Evolutionary conservation across 805 yeast species (phyloP).

Genomic region (Zygoascus ofunaensis): DNA sequence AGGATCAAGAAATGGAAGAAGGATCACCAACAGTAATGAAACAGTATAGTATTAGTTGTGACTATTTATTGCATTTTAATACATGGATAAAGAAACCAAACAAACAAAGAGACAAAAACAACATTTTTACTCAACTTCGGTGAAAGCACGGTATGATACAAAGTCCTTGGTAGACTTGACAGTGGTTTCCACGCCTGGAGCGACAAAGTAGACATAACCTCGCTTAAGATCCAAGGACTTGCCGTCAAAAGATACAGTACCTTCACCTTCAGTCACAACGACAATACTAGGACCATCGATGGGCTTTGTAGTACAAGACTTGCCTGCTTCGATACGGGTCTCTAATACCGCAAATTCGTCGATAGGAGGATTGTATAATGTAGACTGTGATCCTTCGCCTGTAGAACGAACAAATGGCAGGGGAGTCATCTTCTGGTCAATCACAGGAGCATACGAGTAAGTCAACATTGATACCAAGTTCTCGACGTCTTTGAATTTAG

Average conservation of each 20-base stretch:
- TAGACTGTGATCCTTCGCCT: conserved; percentile 24
- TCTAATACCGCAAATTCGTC: conserved; percentile 93
- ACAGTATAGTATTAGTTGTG: too few species aligned
- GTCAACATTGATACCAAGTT: conserved; percentile 87
- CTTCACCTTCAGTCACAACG: conserved; percentile 75
- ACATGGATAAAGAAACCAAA: too few species aligned
- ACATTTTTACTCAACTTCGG: conserved; percentile 17
- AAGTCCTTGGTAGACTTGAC: conserved; percentile 37
- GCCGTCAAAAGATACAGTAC: conserved; percentile 38
- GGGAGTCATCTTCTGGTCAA: conserved; percentile 83
- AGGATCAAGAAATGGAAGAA: conserved; percentile 66
- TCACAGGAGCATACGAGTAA: conserved; percentile 79
- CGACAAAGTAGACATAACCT: conserved; percentile 80
- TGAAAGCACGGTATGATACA: conserved; percentile 81
- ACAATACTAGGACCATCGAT: conserved; percentile 83
- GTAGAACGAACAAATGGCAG: conserved; percentile 36
- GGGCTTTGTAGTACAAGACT: conserved; percentile 47
- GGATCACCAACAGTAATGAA: too few species aligned
- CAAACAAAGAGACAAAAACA: too few species aligned
- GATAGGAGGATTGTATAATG: conserved; percentile 88
- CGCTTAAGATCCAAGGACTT: conserved; percentile 40
- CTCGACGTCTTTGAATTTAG: conserved; percentile 92
- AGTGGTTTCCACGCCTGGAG: conserved; percentile 62
- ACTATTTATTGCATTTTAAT: not conserved
- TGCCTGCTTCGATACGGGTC: conserved; percentile 44